Conservation (phyloP, 768 basidiomycete species). For the Termitomyces sp. region DNA sequence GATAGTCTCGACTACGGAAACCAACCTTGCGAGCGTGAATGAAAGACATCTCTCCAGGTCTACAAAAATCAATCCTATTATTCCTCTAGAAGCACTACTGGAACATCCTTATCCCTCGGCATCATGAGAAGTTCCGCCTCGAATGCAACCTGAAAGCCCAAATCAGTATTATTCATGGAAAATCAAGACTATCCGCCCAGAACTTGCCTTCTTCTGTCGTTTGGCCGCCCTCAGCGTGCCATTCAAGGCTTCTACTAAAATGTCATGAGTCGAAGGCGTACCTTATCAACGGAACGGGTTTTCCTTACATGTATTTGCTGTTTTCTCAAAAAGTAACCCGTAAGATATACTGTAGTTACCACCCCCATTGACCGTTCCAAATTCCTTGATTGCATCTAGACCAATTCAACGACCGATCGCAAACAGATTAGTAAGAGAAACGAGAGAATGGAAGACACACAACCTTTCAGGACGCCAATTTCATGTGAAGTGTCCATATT, state of each 20-base stretch:
- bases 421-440: not conserved
- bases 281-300: too few relatives aligned
- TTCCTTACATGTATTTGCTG: conserved; percentile 36
- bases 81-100: conserved; percentile 33
- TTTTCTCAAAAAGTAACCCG: conserved; percentile 42
- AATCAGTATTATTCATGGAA: not conserved
- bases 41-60: not conserved
- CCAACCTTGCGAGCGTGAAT: not conserved
- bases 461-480: not conserved
- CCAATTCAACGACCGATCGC: not conserved
- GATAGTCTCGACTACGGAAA: not conserved
- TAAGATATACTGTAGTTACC: conserved; percentile 34
- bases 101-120: conserved; percentile 44
- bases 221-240: conserved; percentile 43
- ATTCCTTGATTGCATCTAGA: conserved; percentile 28
- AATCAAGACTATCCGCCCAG: not conserved
- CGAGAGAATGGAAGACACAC: not conserved
- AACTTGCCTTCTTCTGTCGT: conserved; percentile 37
- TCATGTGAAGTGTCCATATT: conserved; percentile 1
- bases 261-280: not conserved
- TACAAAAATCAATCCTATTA: not conserved
- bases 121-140: conserved; percentile 44
- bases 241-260: conserved; percentile 42
- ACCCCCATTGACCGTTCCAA: conserved; percentile 32
- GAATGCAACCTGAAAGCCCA: conserved; percentile 31